Conservation (phyloP, 306 rosid genomes). For the Morella rubra region DNA sequence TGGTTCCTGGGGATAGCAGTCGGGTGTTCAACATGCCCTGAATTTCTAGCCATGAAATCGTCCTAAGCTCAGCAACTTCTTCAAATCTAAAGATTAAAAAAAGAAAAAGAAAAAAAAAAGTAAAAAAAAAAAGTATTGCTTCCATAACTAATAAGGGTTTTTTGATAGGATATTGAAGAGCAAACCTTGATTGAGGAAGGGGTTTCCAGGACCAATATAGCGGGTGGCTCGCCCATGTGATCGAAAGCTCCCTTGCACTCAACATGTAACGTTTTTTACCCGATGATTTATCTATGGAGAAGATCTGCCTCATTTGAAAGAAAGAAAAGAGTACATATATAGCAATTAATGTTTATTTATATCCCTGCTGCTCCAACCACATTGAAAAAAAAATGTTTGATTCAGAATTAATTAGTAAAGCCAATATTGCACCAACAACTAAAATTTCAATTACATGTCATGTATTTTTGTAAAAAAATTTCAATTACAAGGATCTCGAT, state of each 20-base stretch:
- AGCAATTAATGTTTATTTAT: too few species aligned
- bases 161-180: background rate
- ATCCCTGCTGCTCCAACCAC: background rate
- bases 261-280: slow-evolving; percentile 54
- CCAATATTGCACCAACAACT: too few species aligned
- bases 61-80: slow-evolving; percentile 65
- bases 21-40: slow-evolving; percentile 36
- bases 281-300: slow-evolving; percentile 50
- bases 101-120: background rate
- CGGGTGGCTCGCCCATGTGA: slow-evolving; percentile 54
- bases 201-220: slow-evolving; percentile 78
- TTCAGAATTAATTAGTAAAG: too few species aligned
- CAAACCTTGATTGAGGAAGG: slow-evolving; percentile 51
- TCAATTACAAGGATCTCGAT: too few species aligned
- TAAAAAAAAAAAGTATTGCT: too few species aligned
- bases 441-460: too few species aligned
- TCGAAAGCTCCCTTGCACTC: slow-evolving; percentile 68
- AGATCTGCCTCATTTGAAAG: slow-evolving; percentile 38
- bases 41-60: slow-evolving; percentile 73
- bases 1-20: slow-evolving; percentile 52
- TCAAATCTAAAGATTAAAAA: slow-evolving; percentile 46
- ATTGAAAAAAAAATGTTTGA: background rate
- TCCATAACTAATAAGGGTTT: too few species aligned
- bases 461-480: too few species aligned
- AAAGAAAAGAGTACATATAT: background rate